A percentile compares a stretch with the other conserved stretches of the same genome.
Evolutionary conservation across 2,329 filamentous ascomycete genomes (phyloP).

Genomic region (Fusarium heterosporum): DNA sequence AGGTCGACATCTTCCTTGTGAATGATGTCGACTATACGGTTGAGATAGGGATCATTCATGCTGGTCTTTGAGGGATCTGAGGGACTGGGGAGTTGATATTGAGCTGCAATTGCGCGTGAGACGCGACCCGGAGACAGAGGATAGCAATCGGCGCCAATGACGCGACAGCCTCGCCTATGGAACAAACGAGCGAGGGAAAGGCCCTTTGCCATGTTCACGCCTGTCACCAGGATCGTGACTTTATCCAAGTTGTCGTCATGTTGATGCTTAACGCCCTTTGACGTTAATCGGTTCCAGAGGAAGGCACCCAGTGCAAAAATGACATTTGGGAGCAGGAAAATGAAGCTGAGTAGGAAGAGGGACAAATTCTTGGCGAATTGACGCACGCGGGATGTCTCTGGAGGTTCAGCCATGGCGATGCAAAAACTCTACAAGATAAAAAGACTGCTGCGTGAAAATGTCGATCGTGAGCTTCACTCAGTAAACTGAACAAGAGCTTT

Average conservation of each 20-base stretch:
- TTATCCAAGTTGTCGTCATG: slow-evolving; percentile 19
- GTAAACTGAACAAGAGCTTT: not conserved
- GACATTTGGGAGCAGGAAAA: slow-evolving; percentile 11
- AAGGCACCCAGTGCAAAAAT: slow-evolving; percentile 14
- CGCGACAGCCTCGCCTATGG: slow-evolving; percentile 72
- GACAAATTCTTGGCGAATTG: slow-evolving; percentile 32
- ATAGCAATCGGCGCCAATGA: slow-evolving; percentile 77
- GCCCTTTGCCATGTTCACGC: slow-evolving; percentile 78
- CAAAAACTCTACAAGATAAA: not conserved
- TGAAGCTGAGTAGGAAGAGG: slow-evolving; percentile 29
- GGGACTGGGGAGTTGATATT: slow-evolving; percentile 60
- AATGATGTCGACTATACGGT: slow-evolving; percentile 69
- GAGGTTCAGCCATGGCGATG: not conserved
- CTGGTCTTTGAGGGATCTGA: slow-evolving; percentile 16
- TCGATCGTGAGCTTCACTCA: slow-evolving; percentile 1
- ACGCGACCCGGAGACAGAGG: slow-evolving; percentile 65
- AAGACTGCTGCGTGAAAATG: not conserved
- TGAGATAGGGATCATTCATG: slow-evolving; percentile 63
- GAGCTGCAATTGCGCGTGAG: slow-evolving; percentile 66
- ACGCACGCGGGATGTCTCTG: not conserved
- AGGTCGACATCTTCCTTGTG: slow-evolving; percentile 71
- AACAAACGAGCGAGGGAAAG: slow-evolving; percentile 74
- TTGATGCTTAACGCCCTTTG: not conserved
- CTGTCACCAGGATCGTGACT: slow-evolving; percentile 74
- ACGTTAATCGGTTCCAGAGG: slow-evolving; percentile 15